phyloP scores from a whole-genome alignment of 2,329 filamentous ascomycete genomes.

The Grosmannia serpens region DNA sequence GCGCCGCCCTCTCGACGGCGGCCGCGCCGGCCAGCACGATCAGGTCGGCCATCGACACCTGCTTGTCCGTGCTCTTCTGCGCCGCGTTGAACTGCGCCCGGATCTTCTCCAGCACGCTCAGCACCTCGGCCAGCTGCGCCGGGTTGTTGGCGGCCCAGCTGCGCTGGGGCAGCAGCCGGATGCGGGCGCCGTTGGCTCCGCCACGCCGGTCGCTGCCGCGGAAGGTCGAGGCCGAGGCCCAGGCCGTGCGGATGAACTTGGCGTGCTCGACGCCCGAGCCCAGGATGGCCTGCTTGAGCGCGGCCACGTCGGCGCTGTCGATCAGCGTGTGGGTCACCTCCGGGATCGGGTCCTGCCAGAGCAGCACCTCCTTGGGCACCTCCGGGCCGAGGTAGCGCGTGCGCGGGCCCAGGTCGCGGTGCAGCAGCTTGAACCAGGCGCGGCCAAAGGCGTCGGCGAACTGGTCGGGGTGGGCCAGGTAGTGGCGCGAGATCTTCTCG shows the following conservation, averaged over 20 bases:
- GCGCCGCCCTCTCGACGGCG: constrained; percentile 60
- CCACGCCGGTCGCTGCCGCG: constrained; percentile 70
- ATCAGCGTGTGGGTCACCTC: constrained; percentile 44
- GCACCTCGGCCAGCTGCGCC: constrained; percentile 47
- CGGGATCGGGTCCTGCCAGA: constrained; percentile 68
- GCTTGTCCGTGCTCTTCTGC: constrained; percentile 39
- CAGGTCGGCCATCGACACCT: constrained; percentile 66
- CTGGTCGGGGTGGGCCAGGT: constrained; percentile 56
- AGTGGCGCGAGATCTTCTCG: constrained; percentile 64
- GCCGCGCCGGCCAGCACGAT: constrained; percentile 65
- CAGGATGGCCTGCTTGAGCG: constrained; percentile 59
- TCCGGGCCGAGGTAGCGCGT: constrained; percentile 64
- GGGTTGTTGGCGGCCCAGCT: constrained; percentile 69
- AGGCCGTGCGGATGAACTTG: constrained; percentile 55
- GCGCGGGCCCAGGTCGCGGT: constrained; percentile 67
- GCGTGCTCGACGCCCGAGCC: constrained; percentile 45
- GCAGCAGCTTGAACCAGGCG: constrained; percentile 76
- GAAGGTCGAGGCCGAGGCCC: constrained; percentile 61
- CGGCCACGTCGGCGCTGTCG: constrained; percentile 49
- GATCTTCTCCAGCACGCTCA: constrained; percentile 49
- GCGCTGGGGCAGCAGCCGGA: constrained; percentile 60
- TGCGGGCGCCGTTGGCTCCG: constrained; percentile 69
- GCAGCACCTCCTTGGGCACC: constrained; percentile 54
- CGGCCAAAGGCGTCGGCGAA: constrained; percentile 57
- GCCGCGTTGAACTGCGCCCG: constrained; percentile 53